Evolutionary conservation across 1,139 yeast genomes (phyloP), one percentile per base, ranked within the genome.

Genomic region (Pichia sp.): DNA sequence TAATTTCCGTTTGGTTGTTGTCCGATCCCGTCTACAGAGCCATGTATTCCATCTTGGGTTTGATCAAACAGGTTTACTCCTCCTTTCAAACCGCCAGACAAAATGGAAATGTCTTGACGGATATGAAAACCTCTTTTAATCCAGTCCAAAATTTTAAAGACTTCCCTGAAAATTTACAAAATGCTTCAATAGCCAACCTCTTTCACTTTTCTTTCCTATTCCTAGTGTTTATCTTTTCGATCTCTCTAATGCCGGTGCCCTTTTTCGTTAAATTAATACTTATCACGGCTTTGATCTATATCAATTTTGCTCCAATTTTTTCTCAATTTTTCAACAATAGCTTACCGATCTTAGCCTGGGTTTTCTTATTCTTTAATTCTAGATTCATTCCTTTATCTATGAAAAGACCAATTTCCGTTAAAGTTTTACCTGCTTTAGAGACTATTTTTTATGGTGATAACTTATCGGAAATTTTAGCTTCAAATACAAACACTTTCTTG

Each of bases 361-460:
- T 88, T 51, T 78, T 89, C 23, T 70, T 91, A 44, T 91, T 81
- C 64, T 88, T 85, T 62, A 74, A 82, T 24, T 80, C 91, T 39
- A 76, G 86, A 19, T 82, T 78, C 55, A 83, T 91, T 50, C 89
- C 95, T 11, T 71, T 80, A 9, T 62, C 68, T 7, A 78, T 85
- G 77, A 80, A 94, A 58, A 96, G 97, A 4, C 85, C 89, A 18
- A 93, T 91, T 53, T 78, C 83, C 31, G 98, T 91, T 38, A 82
- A 91, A 52, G 84, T 87, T 20, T 72, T 91, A 36, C 98, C 99
- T 0, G 95, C 96, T 2, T 72, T 89, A 66, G 99, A 91, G 61
- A 88, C 96, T 27, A 84, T 91, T 46, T 69, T 91, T 50, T 91
- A 87, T 57, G 98, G 98, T 40, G 97, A 91, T 56, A 87, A 91